Conservation (phyloP, 148 eudicot genomes). For the Rhododendron henanense region DNA sequence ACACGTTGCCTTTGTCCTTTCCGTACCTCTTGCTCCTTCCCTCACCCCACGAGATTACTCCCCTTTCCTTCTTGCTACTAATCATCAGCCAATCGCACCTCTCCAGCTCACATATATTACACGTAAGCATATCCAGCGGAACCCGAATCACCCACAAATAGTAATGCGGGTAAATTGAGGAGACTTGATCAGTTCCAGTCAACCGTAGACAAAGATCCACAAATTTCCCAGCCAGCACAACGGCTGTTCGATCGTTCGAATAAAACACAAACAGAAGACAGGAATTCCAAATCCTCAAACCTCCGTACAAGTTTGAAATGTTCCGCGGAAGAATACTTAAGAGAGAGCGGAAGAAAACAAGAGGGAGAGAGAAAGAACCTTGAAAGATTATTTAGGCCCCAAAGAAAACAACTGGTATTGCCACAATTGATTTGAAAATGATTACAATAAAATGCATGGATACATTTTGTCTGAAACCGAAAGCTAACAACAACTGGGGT, state of each 20-base stretch:
- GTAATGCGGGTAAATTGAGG: not conserved
- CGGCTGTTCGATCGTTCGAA: not conserved
- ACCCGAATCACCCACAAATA: not conserved
- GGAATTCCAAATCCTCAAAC: not conserved
- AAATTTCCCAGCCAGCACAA: not conserved
- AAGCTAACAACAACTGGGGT: not conserved
- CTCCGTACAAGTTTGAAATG: constrained; percentile 7
- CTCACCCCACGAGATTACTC: too few relatives aligned
- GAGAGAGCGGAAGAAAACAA: too few relatives aligned
- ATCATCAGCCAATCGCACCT: too few relatives aligned
- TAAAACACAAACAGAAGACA: not conserved
- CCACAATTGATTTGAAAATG: not conserved
- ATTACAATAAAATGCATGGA: not conserved
- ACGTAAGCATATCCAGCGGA: too few relatives aligned
- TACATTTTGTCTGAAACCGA: not conserved
- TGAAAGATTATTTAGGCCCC: not conserved
- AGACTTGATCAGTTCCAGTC: not conserved
- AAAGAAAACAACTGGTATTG: not conserved
- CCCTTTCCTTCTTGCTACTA: too few relatives aligned
- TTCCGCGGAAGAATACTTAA: constrained; percentile 26
- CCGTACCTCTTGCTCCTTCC: too few relatives aligned
- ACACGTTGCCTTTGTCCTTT: too few relatives aligned
- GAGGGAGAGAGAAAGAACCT: not conserved
- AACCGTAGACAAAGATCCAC: not conserved
- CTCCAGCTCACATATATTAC: too few relatives aligned